Percentiles rank a stretch among this genome's conserved stretches.
Evolutionary conservation across 1,284 basidiomycete genomes (phyloP).

Genomic region (Apiotrichum veenhuisii): DNA sequence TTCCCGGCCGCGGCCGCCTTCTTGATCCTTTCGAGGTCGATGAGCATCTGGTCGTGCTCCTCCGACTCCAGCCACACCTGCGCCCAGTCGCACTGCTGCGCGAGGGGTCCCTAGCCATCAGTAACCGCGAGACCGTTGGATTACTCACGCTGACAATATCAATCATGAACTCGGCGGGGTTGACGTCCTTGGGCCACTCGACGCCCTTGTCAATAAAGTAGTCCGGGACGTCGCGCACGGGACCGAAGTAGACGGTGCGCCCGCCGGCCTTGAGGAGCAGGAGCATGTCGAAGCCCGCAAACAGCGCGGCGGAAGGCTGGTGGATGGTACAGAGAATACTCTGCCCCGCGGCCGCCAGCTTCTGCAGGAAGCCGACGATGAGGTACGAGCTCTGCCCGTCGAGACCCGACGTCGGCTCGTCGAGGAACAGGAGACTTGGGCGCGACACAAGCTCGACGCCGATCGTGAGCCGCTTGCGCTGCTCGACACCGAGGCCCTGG

Average conservation of each 20-base stretch:
- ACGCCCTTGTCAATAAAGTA: conserved; percentile 52
- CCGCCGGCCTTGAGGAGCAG: conserved; percentile 52
- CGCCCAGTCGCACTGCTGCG: conserved; percentile 61
- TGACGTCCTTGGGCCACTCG: conserved; percentile 49
- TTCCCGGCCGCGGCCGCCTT: neutral
- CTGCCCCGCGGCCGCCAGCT: conserved; percentile 54
- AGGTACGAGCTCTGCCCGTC: conserved; percentile 59
- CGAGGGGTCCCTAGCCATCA: conserved; percentile 24
- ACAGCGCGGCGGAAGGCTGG: conserved; percentile 63
- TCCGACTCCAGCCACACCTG: conserved; percentile 61
- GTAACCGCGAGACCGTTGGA: neutral
- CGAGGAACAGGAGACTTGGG: conserved; percentile 50
- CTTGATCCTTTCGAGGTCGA: conserved; percentile 50
- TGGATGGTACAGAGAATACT: conserved; percentile 55
- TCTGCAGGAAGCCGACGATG: conserved; percentile 57
- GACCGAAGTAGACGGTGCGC: conserved; percentile 57
- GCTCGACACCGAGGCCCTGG: conserved; percentile 48
- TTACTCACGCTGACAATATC: conserved; percentile 34
- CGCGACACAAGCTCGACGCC: conserved; percentile 51
- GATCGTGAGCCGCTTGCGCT: conserved; percentile 56
- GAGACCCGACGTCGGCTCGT: conserved; percentile 56
- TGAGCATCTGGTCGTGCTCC: conserved; percentile 44
- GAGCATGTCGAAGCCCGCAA: conserved; percentile 68
- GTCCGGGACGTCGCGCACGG: conserved; percentile 51
- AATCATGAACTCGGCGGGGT: conserved; percentile 54